Base-by-base conservation (phyloP, 2,329 filamentous ascomycete genomes). In the Hypoxylon sp. region DNA sequence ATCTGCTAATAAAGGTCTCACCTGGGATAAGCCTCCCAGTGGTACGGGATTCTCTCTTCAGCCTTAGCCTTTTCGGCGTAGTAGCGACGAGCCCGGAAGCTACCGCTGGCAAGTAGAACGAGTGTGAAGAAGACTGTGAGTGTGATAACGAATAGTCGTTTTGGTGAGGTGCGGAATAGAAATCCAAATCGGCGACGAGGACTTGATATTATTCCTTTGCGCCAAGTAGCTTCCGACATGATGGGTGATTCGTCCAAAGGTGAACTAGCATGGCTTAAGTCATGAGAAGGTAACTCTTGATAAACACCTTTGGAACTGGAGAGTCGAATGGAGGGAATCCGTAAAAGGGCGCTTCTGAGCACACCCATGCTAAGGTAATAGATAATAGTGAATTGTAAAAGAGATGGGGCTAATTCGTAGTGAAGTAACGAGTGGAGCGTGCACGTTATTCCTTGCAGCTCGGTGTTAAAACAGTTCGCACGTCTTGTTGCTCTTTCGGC, bases 21-120 rank as follows among this genome's bases (percentile, higher is more conserved):
- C 64, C 50, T 59, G 11, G 62, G 61, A 49, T 58, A 67, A 11
- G 34, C 21, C 38, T 62, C 62, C 63, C 63, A 67, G n/a, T 57
- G 61, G 36, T 63, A 64, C n/a, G 57, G 59, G 17, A 60, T 57
- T 30, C 55, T 48, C 37, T 55, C 55, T 12, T 44, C 34, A 11
- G 51, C 27, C 36, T 53, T 53, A 12, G 31, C 15, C 4, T 50
- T 43, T 32, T 57, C 49, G 3, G 15, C 40, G 21, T 61, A 57
- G 27, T 59, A 59, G 11, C 44, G 47, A 7, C 54, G 54, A 16
- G 58, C 59, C 15, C 60, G 51, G 23, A 63, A 38, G 34, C 52
- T 49, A 26, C 63, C 59, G 5, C 52, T 57, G 7, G 49, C 50
- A 19, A 64, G 41, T 15, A 63, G n/a, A 50, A 63, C 31, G 29